phyloP scores from a whole-genome alignment of 2,329 filamentous ascomycete species.

The Fusarium luffae region DNA sequence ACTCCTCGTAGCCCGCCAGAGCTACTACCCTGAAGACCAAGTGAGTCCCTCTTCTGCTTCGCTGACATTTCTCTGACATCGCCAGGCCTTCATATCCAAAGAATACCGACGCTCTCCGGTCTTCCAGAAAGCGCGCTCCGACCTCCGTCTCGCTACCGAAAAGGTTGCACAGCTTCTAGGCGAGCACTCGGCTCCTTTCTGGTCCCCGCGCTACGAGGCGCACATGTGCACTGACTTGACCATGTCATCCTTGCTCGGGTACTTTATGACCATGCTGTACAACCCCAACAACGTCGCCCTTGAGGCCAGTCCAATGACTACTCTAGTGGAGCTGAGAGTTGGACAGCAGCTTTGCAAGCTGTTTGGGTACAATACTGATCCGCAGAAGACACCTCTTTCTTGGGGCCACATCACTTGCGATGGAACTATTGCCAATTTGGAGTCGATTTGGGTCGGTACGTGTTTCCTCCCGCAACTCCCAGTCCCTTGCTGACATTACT shows the following conservation, averaged over 20 bases:
- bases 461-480: accelerated
- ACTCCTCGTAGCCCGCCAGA: conserved; percentile 48
- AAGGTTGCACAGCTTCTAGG: conserved; percentile 53
- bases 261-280: conserved; percentile 62
- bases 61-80: background rate
- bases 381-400: conserved; percentile 41
- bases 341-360: conserved; percentile 58
- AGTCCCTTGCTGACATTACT: conserved; percentile 9
- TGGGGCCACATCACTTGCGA: conserved; percentile 61
- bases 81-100: conserved; percentile 51
- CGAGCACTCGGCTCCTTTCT: conserved; percentile 58
- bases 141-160: conserved; percentile 50
- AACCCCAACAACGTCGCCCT: conserved; percentile 62
- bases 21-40: conserved; percentile 52
- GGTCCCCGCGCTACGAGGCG: conserved; percentile 58
- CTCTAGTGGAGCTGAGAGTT: conserved; percentile 56
- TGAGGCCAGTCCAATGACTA: conserved; percentile 59
- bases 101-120: conserved; percentile 49
- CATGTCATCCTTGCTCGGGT: conserved; percentile 57
- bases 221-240: conserved; percentile 59
- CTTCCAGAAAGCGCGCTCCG: conserved; percentile 50
- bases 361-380: conserved; percentile 56
- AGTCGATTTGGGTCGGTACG: conserved; percentile 57
- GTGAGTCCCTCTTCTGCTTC: conserved; percentile 21
- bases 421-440: conserved; percentile 60